Percentiles rank a stretch among this genome's conserved stretches.
phyloP scores from a whole-genome alignment of 805 yeast genomes.

The Wickerhamomyces hampshirensis region DNA sequence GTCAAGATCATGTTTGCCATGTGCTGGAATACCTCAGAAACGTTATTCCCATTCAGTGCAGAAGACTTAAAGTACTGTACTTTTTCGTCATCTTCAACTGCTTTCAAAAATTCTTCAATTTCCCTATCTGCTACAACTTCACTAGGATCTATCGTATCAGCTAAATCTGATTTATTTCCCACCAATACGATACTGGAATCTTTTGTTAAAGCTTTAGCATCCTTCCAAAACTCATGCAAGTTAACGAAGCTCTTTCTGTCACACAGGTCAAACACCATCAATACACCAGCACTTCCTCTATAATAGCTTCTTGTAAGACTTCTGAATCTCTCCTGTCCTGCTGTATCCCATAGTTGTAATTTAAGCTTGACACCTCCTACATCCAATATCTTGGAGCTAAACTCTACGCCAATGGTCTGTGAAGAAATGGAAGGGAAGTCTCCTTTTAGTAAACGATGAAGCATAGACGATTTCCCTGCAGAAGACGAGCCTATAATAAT shows the following conservation, averaged over 20 bases:
- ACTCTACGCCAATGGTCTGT: constrained; percentile 39
- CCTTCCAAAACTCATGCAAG: constrained; percentile 29
- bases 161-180: constrained; percentile 31
- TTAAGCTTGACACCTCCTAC: constrained; percentile 14
- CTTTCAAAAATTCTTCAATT: constrained; percentile 28
- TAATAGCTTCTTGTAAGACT: constrained; percentile 34
- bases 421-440: constrained; percentile 20
- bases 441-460: constrained; percentile 30
- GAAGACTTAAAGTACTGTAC: constrained; percentile 31
- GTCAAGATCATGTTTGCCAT: constrained; percentile 37
- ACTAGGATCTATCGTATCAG: constrained; percentile 22
- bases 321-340: constrained; percentile 34
- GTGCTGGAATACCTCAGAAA: constrained; percentile 35
- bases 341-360: constrained; percentile 34
- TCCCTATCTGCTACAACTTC: constrained; percentile 29
- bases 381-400: constrained; percentile 26
- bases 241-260: constrained; percentile 21
- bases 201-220: constrained; percentile 26
- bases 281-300: constrained; percentile 33
- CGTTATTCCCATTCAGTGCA: constrained; percentile 37
- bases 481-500: constrained; percentile 41
- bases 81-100: constrained; percentile 24
- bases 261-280: constrained; percentile 31
- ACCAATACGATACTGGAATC: constrained; percentile 28
- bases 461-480: constrained; percentile 39